Percentiles rank a stretch among this genome's conserved stretches.
These are phyloP conservation scores for Mimosa pudica DNA, from an alignment of 306 rosid genomes.

Conservation along the genomic window DNA sequence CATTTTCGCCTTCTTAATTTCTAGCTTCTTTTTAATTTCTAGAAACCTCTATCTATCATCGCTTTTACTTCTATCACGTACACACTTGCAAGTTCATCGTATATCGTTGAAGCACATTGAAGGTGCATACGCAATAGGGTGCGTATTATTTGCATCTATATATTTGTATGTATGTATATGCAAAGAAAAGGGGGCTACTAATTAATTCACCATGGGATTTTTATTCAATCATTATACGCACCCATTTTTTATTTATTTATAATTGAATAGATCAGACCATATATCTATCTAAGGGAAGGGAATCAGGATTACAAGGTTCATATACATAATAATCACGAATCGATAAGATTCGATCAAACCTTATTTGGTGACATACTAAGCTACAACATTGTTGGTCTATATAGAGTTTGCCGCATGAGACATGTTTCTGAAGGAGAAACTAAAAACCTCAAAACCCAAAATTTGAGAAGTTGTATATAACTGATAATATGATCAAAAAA, in stretches of 20 bases:
- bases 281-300: not conserved
- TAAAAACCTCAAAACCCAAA: no score
- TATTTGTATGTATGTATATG: no score
- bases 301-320: not conserved
- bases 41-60: not conserved
- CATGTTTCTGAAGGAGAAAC: no score
- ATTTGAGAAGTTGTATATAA: no score
- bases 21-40: not conserved
- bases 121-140: not conserved
- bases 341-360: not conserved
- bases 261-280: not conserved
- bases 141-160: no score
- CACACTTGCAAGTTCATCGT: not conserved
- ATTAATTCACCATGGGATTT: not conserved
- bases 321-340: not conserved
- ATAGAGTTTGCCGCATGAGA: no score
- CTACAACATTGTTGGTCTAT: no score
- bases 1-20: not conserved
- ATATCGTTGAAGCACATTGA: not conserved
- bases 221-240: no score
- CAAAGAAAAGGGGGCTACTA: not conserved
- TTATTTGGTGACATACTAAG: not conserved
- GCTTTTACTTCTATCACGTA: not conserved
- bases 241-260: no score
- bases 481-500: no score